Evolutionary conservation across 495 filamentous ascomycete species (phyloP).

Genomic region (Cercophora newfieldiana): DNA sequence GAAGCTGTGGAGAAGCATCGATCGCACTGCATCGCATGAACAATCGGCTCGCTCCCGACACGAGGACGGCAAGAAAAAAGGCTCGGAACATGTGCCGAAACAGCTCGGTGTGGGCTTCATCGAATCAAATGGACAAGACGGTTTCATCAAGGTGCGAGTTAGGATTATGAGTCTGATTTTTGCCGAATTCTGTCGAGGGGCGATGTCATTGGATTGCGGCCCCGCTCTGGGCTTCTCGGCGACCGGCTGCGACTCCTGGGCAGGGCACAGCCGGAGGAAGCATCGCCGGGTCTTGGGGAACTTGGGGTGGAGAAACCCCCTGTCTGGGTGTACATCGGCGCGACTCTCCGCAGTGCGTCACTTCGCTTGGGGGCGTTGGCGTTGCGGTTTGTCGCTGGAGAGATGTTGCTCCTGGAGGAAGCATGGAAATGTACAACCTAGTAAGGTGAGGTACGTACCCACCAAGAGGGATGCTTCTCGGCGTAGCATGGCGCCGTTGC

Average conservation of each 20-base stretch:
- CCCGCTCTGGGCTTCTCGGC: constrained; percentile 5
- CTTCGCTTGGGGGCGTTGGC: neutral
- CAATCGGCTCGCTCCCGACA: constrained; percentile 8
- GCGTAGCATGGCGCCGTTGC: neutral
- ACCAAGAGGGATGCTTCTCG: neutral
- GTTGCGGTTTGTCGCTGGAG: neutral
- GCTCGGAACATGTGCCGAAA: constrained; percentile 6
- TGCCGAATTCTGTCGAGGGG: neutral
- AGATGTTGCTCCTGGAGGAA: neutral
- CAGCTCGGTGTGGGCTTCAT: neutral
- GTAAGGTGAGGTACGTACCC: neutral
- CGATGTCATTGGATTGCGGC: constrained; percentile 9
- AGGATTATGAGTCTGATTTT: neutral
- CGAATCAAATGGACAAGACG: neutral
- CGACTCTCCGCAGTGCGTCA: neutral
- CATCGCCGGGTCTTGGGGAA: constrained; percentile 19
- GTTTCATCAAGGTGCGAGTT: neutral
- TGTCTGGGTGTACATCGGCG: constrained; percentile 2
- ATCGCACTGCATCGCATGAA: neutral
- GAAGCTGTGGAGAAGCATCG: constrained; percentile 17
- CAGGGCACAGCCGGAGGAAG: constrained; percentile 18
- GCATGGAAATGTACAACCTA: neutral
- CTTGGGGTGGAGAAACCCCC: neutral
- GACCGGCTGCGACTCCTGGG: neutral
- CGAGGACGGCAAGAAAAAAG: neutral